Percentiles rank a stretch among this genome's conserved stretches.
These are phyloP conservation scores for Pancytospora epiphaga DNA, from an alignment of 371 early-diverging fungal genomes.

Conservation along the genomic window DNA sequence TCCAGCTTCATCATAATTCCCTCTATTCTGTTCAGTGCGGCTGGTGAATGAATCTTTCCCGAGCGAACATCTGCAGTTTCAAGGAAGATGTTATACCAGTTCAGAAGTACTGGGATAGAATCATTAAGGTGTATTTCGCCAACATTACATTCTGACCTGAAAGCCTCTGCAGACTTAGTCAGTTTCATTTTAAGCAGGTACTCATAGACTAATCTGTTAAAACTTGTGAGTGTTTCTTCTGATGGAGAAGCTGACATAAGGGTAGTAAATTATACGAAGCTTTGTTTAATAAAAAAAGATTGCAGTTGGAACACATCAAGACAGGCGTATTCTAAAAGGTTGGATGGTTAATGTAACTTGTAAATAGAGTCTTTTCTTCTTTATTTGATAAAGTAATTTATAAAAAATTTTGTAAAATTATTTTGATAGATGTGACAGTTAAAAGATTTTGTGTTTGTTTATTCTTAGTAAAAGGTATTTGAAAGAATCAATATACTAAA, in stretches of 20 bases:
- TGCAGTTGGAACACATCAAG: no score
- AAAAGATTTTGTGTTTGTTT: no score
- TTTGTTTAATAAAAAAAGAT: no score
- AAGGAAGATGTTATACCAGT: constrained; percentile 59
- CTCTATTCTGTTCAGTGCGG: constrained; percentile 41
- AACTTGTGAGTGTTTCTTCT: constrained; percentile 1
- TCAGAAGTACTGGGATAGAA: constrained; percentile 40
- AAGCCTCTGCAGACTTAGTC: constrained; percentile 51
- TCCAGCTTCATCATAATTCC: constrained; percentile 54
- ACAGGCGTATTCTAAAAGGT: no score
- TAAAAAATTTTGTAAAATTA: no score
- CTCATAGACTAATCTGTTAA: constrained; percentile 55
- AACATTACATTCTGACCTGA: constrained; percentile 49
- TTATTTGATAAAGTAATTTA: no score
- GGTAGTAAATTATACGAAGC: no score
- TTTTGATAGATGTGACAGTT: no score
- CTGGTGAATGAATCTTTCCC: constrained; percentile 26
- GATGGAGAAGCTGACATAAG: neutral
- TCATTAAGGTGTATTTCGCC: constrained; percentile 33
- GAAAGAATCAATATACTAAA: no score
- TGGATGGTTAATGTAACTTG: no score
- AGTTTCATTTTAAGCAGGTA: constrained; percentile 55
- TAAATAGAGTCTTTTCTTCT: no score
- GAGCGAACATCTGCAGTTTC: constrained; percentile 57
- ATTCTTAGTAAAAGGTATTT: no score